Evolutionary conservation across 1,284 basidiomycete species (phyloP).

Genomic region (Leccinum solheimii): DNA sequence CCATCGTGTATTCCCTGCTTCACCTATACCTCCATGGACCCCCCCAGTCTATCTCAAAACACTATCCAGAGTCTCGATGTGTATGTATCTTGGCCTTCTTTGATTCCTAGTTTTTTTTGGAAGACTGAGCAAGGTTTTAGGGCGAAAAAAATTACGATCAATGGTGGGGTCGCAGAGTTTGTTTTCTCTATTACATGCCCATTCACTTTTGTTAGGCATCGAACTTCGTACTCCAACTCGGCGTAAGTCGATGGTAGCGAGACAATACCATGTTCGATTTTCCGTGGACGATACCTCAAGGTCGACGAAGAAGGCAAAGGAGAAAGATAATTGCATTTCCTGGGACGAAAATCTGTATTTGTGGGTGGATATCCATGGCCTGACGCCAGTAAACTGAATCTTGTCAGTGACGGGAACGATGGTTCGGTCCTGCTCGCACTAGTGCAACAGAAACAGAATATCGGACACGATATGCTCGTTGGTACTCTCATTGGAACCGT

Average conservation of each 20-base stretch:
- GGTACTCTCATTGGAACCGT: slow-evolving; percentile 17
- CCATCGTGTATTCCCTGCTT: neutral
- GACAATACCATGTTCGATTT: slow-evolving; percentile 15
- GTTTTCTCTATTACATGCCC: neutral
- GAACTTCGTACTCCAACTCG: slow-evolving; percentile 14
- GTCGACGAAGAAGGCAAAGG: slow-evolving; percentile 15
- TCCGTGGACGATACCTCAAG: slow-evolving; percentile 7
- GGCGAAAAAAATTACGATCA: slow-evolving; percentile 15
- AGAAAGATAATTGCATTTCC: slow-evolving; percentile 5
- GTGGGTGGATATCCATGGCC: slow-evolving; percentile 11
- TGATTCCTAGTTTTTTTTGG: neutral
- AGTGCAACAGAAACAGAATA: slow-evolving; percentile 12
- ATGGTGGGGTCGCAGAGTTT: slow-evolving; percentile 5
- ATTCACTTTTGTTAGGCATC: slow-evolving; percentile 10
- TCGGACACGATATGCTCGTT: slow-evolving; percentile 9
- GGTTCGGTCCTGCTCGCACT: slow-evolving; percentile 8
- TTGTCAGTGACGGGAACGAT: slow-evolving; percentile 18
- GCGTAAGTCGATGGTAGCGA: slow-evolving; percentile 8
- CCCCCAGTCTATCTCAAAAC: neutral
- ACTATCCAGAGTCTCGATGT: neutral
- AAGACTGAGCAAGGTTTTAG: slow-evolving; percentile 10
- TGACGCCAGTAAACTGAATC: neutral
- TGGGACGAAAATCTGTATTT: slow-evolving; percentile 24
- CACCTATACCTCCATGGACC: slow-evolving; percentile 5
- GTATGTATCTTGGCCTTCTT: slow-evolving; percentile 11